Evolutionary conservation across 495 filamentous ascomycete species (phyloP).

Genomic region (Cercophora scortea): DNA sequence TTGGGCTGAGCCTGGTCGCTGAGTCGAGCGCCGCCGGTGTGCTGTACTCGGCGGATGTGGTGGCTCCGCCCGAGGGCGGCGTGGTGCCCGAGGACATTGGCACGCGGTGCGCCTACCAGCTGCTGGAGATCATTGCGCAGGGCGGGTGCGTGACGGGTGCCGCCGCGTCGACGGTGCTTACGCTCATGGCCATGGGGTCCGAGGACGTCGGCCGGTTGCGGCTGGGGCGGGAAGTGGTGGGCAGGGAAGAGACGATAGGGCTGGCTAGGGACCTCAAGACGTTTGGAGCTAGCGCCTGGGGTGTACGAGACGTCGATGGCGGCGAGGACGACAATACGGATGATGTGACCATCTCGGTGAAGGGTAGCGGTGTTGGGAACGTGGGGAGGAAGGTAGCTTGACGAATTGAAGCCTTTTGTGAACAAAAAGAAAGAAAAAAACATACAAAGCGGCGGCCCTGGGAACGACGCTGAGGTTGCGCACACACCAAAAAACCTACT

Average conservation of each 20-base stretch:
- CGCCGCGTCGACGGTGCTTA: conserved; percentile 63
- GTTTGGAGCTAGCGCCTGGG: conserved; percentile 84
- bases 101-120: conserved; percentile 75
- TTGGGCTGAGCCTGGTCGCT: conserved; percentile 82
- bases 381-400: conserved; percentile 89
- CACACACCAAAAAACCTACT: no score
- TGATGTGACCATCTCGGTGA: conserved; percentile 81
- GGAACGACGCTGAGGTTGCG: not conserved
- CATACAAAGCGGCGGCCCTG: not conserved
- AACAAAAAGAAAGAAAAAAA: conserved; percentile 2
- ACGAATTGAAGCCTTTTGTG: conserved; percentile 12
- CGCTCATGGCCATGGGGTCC: conserved; percentile 91
- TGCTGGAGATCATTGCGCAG: conserved; percentile 72
- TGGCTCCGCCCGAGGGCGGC: conserved; percentile 72
- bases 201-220: conserved; percentile 52
- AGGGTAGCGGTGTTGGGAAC: conserved; percentile 91
- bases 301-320: conserved; percentile 59
- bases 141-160: conserved; percentile 73
- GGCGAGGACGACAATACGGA: conserved; percentile 55
- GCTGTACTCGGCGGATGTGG: conserved; percentile 79
- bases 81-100: conserved; percentile 85
- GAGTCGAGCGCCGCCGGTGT: conserved; percentile 76
- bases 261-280: conserved; percentile 74
- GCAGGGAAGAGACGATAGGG: conserved; percentile 67
- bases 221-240: conserved; percentile 69